A percentile compares a stretch with the other conserved stretches of the same genome.
phyloP scores from a whole-genome alignment of 1,284 basidiomycete genomes.

The Ustilago crameri region DNA sequence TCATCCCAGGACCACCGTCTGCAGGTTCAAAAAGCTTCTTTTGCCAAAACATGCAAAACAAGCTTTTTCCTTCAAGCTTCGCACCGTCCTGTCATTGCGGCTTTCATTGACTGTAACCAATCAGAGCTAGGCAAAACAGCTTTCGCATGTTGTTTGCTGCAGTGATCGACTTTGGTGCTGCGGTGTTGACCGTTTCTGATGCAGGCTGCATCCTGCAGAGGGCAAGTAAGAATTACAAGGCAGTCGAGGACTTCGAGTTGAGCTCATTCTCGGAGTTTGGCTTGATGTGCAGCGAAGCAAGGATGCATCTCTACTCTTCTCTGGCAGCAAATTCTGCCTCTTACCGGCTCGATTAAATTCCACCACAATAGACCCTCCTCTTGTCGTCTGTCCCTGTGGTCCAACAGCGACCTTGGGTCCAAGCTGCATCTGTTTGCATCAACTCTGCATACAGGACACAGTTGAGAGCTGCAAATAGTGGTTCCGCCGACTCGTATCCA shows the following conservation, averaged over 20 bases:
- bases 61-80: conserved; percentile 1
- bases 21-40: neutral
- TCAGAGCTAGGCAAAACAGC: conserved; percentile 9
- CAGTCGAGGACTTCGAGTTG: neutral
- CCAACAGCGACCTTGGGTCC: neutral
- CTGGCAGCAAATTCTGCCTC: conserved; percentile 16
- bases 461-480: neutral
- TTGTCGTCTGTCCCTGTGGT: no score
- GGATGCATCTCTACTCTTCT: conserved; percentile 31
- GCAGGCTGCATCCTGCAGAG: neutral
- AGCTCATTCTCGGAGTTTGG: conserved; percentile 9
- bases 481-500: neutral
- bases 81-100: neutral
- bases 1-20: no score
- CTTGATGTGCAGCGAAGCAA: conserved; percentile 7
- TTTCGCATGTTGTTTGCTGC: conserved; percentile 27
- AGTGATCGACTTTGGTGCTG: conserved; percentile 31
- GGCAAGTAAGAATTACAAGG: neutral
- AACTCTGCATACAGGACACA: neutral
- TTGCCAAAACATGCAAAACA: no score
- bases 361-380: conserved; percentile 13
- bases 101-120: conserved; percentile 9
- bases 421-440: neutral
- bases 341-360: conserved; percentile 22
- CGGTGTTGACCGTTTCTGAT: conserved; percentile 9